Evolutionary conservation across 2,329 filamentous ascomycete species (phyloP), one percentile per base, ranked within the genome.

Genomic region (Chlorencoelia australis): DNA sequence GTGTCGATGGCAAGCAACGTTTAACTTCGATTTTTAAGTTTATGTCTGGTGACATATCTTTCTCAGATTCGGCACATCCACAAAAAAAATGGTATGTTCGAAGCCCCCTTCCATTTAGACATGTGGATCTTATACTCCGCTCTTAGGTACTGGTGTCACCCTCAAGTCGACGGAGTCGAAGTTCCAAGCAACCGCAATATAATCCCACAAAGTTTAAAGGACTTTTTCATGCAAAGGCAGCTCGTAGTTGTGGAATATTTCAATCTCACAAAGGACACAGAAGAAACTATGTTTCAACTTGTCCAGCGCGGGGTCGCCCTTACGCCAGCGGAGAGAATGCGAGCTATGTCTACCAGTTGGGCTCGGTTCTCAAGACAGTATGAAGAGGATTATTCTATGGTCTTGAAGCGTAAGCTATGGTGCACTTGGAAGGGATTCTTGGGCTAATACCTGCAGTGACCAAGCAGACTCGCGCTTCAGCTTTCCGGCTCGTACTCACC

Each of bases 1-100:
- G 63, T 40, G 58, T 68, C 7, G 64, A 68, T 48, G 66, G 66
- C 4, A 68, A 68, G 47, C 65, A 69, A 44, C 59, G 66, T 10
- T 48, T 69, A 4, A 62, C 63, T 2, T 66, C 64, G 2, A 52
- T 68, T 11, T 47, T 51, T 10, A 61, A 59, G 13, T 69, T 68
- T 33, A 57, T 67, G 42, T 57, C 55, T 15, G 66, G 65, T 2
- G 46, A 59, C 16, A 63, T 69, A 27, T 60, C 61, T 4, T 64
- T 64, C 34, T 51, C 58, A 15, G 65, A 68, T 30, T 48, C 53
- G 16, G 51, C 52, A 4, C 54, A 57, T 7, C 55, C 58, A 15
- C 49, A 48, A 16, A 54, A 50, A 33, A 65, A 61, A 47, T 68
- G 64, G 65, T 64, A 52, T 27, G 51, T 41, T n/a, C 19, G 7